Base-by-base conservation (phyloP, 495 filamentous ascomycete genomes). In the Penicillium waksmanii region DNA sequence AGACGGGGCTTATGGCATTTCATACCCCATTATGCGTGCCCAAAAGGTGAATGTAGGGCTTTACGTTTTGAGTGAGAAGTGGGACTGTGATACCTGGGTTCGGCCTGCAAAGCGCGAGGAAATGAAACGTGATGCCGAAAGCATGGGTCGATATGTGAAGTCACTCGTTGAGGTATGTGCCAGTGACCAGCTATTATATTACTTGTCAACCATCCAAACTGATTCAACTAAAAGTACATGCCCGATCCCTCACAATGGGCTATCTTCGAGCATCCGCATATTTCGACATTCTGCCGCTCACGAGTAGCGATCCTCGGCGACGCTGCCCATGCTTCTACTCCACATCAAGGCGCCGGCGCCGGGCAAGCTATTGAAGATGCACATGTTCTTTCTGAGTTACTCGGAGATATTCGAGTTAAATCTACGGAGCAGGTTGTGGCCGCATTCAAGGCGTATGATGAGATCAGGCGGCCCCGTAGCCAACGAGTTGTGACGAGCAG, bases 311-410 rank as follows among this genome's bases (percentile, higher is more conserved):
- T 91, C 2, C 70, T 89, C 0, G 88, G 89, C 1, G 88, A 91
- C 61, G 88, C 88, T 1, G 88, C 88, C 0, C 89, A 91, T 60
- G 87, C 88, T 0, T 81, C 81, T 0, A 89, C 87, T 3, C 89
- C 88, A 0, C 87, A 90, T 63, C 86, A 90, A 61, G 88, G 87
- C 9, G 78, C 87, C 2, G 88, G 88, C 1, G 87, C 87, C 0
- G 87, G 88, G 0, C 82, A 87, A 72, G 84, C 85, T 3, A 83
- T 91, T 34, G 88, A 91, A 64, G 88, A 91, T 70, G 82, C 85
- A 6, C 80, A 80, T 49, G 77, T 89, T 12, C 71, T 91, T 1
- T 75, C 80, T 12, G 75, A 78, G n/a, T 65, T 91, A 0, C 69
- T 90, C 2, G 78, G 76, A 10, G 75, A 84, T 50, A 0, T 44